Conservation (phyloP, 192 early-diverging fungal genomes). For the Pilaira anomala region DNA sequence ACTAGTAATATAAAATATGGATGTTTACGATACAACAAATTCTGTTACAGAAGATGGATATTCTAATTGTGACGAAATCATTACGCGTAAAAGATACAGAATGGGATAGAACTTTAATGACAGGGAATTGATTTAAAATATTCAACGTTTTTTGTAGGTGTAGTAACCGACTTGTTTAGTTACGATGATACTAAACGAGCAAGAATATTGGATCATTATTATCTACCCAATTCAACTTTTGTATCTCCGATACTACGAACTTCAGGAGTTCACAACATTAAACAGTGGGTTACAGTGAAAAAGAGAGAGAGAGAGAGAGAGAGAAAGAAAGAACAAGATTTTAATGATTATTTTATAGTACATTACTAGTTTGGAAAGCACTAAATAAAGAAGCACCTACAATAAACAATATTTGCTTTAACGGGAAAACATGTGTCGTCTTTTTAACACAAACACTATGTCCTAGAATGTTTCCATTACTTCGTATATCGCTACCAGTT, state of each 20-base stretch:
- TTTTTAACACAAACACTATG: slow-evolving; percentile 45
- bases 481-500: slow-evolving; percentile 46
- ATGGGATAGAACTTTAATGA: background rate
- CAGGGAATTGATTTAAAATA: background rate
- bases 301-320: background rate
- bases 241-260: slow-evolving; percentile 47
- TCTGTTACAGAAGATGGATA: background rate
- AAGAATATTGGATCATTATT: slow-evolving; percentile 44
- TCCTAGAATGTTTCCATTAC: slow-evolving; percentile 47
- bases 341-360: slow-evolving; percentile 17
- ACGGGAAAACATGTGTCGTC: slow-evolving; percentile 35
- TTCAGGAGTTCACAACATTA: slow-evolving; percentile 48
- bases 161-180: slow-evolving; percentile 42
- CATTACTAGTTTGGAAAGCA: slow-evolving; percentile 31
- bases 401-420: slow-evolving; percentile 28
- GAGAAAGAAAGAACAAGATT: background rate
- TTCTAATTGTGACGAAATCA: background rate
- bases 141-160: slow-evolving; percentile 22
- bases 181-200: slow-evolving; percentile 48
- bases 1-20: background rate
- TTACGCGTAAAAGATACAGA: background rate
- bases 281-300: slow-evolving; percentile 35
- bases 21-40: background rate
- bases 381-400: slow-evolving; percentile 29
- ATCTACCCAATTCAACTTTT: slow-evolving; percentile 46